Evolutionary conservation across 1,139 yeast species (phyloP).

Genomic region (Hyphopichia khmerensis): DNA sequence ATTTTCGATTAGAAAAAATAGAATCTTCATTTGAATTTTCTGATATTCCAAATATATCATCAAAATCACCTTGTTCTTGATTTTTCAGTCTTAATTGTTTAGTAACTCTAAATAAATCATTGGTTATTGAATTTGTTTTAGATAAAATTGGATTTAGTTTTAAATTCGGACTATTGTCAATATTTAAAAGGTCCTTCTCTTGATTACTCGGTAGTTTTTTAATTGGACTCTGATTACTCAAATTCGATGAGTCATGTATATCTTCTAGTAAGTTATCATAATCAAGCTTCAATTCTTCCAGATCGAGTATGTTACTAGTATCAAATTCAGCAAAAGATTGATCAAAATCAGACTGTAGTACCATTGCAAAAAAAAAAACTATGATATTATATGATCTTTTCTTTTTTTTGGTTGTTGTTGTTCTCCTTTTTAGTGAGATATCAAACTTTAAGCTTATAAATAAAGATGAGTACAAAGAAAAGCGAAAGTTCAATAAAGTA

Average conservation of each 20-base stretch:
- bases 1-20: constrained; percentile 16
- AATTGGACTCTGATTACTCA: constrained; percentile 3
- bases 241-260: not conserved
- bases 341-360: not conserved
- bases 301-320: constrained; percentile 8
- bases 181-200: not conserved
- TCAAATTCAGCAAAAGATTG: not conserved
- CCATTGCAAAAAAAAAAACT: not conserved
- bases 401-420: too few species aligned
- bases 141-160: constrained; percentile 10
- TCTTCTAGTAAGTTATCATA: constrained; percentile 20
- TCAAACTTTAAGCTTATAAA: not conserved
- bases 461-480: not conserved
- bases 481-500: too few species aligned
- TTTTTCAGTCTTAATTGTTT: constrained; percentile 18
- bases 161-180: constrained; percentile 6
- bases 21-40: constrained; percentile 10
- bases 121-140: constrained; percentile 18
- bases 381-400: too few species aligned
- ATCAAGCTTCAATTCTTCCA: constrained; percentile 26
- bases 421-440: not conserved
- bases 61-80: not conserved
- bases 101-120: constrained; percentile 43
- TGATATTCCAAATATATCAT: constrained; percentile 8
- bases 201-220: constrained; percentile 1